These are phyloP conservation scores for Apiospora phragmitis DNA, from an alignment of 2,329 filamentous ascomycete species.

Conservation along the genomic window DNA sequence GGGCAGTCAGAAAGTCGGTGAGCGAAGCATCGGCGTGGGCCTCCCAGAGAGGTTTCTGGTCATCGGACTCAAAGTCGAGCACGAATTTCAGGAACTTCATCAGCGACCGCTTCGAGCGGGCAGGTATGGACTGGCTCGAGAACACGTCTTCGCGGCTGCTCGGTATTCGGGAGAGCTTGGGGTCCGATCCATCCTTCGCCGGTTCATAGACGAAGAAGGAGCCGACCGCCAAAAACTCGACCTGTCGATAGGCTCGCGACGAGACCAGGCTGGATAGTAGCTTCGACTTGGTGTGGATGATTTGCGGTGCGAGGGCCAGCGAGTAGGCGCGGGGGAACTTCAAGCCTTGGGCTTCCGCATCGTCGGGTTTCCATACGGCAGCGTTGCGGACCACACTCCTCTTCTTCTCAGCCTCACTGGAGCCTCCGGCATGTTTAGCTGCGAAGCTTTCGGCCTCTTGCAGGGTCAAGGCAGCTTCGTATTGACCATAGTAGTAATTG, in stretches of 20 bases:
- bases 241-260: slow-evolving; percentile 81
- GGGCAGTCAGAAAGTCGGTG: slow-evolving; percentile 56
- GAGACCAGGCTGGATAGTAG: slow-evolving; percentile 82
- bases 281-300: slow-evolving; percentile 81
- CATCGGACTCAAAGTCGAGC: slow-evolving; percentile 64
- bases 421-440: slow-evolving; percentile 34
- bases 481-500: slow-evolving; percentile 84
- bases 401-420: slow-evolving; percentile 19
- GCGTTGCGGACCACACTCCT: slow-evolving; percentile 37
- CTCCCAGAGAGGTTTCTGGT: slow-evolving; percentile 59
- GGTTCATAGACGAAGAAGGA: slow-evolving; percentile 80
- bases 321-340: slow-evolving; percentile 74
- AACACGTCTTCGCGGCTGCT: slow-evolving; percentile 93
- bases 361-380: slow-evolving; percentile 37
- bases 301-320: slow-evolving; percentile 78
- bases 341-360: slow-evolving; percentile 43
- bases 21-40: slow-evolving; percentile 56
- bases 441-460: slow-evolving; percentile 80
- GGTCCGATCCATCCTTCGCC: slow-evolving; percentile 24
- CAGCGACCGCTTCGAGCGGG: slow-evolving; percentile 78
- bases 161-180: slow-evolving; percentile 69
- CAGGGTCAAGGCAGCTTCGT: slow-evolving; percentile 82
- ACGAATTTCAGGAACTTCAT: slow-evolving; percentile 96
- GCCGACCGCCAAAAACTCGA: slow-evolving; percentile 91
- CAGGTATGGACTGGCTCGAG: slow-evolving; percentile 70